A percentile compares a stretch with the other conserved stretches of the same genome.
Conservation (phyloP, 495 filamentous ascomycete species). For the Penicillium argentinense region DNA sequence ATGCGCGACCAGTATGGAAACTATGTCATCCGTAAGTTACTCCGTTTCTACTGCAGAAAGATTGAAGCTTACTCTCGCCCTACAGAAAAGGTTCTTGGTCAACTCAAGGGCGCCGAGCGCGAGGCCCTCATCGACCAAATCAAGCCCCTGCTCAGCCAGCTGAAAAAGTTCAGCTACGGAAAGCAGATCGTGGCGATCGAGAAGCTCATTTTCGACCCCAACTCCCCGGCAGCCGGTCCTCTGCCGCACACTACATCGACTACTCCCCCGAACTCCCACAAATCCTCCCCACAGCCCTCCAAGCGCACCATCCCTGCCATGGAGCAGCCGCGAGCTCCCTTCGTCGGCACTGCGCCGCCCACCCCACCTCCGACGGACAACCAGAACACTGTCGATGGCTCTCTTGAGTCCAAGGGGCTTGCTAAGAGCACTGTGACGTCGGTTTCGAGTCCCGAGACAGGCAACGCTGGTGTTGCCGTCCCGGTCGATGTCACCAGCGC, state of each 20-base stretch:
- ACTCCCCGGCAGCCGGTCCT: slow-evolving; percentile 20
- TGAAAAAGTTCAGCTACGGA: slow-evolving; percentile 73
- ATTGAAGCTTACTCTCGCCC: slow-evolving; percentile 17
- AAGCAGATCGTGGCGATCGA: slow-evolving; percentile 79
- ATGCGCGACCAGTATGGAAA: slow-evolving; percentile 95
- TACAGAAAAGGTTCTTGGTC: slow-evolving; percentile 75
- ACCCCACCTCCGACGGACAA: slow-evolving; percentile 47
- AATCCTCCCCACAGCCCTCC: slow-evolving; percentile 44
- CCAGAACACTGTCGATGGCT: slow-evolving; percentile 31
- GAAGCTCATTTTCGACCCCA: slow-evolving; percentile 54
- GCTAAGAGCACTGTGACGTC: slow-evolving; percentile 37
- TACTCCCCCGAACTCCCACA: slow-evolving; percentile 48
- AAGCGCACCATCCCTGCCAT: slow-evolving; percentile 36
- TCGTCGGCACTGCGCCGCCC: slow-evolving; percentile 41
- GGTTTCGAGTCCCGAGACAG: slow-evolving; percentile 33
- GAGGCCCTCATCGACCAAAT: slow-evolving; percentile 69
- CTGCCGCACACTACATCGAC: slow-evolving; percentile 34
- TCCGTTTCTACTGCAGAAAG: background rate
- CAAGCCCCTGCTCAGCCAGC: slow-evolving; percentile 65
- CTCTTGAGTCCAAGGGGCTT: slow-evolving; percentile 34
- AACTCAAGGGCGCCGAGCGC: slow-evolving; percentile 64
- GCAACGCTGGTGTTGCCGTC: slow-evolving; percentile 30
- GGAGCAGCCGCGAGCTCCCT: slow-evolving; percentile 29
- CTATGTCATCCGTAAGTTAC: slow-evolving; percentile 89
- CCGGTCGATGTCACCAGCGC: slow-evolving; percentile 31